Conservation (phyloP, 2,329 filamentous ascomycete genomes). For the Sclerotinia sclerotiorum region DNA sequence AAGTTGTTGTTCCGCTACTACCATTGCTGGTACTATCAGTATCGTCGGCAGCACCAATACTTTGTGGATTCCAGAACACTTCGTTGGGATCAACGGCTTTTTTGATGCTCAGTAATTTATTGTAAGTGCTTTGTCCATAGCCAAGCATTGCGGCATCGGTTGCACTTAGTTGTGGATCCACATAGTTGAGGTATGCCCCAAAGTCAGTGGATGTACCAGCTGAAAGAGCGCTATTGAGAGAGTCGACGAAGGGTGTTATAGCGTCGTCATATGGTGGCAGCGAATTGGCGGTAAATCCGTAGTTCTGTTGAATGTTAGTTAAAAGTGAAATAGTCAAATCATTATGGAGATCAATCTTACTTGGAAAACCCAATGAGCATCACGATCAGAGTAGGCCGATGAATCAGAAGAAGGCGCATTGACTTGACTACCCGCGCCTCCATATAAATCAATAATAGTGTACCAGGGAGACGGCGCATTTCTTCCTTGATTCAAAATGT, state of each 20-base stretch:
- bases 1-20: background rate
- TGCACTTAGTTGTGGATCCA: conserved; percentile 20
- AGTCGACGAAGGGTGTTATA: conserved; percentile 22
- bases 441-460: conserved; percentile 25
- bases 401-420: conserved; percentile 18
- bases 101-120: conserved; percentile 23
- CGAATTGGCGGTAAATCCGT: conserved; percentile 16
- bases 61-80: conserved; percentile 28
- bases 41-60: conserved; percentile 20
- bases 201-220: conserved; percentile 29
- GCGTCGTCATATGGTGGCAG: conserved; percentile 16
- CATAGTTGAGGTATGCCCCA: conserved; percentile 25
- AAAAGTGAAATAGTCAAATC: no score
- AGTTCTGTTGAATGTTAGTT: conserved; percentile 25
- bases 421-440: conserved; percentile 24
- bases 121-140: conserved; percentile 24
- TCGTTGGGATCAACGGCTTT: conserved; percentile 13
- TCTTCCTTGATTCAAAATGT: conserved; percentile 19
- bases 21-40: background rate
- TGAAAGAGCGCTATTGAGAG: conserved; percentile 26
- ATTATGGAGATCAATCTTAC: background rate
- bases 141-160: background rate
- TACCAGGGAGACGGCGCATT: conserved; percentile 21
- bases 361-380: conserved; percentile 27
- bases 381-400: conserved; percentile 25